Conservation (phyloP, 495 filamentous ascomycete species). For the Lophiostoma macrostomum region DNA sequence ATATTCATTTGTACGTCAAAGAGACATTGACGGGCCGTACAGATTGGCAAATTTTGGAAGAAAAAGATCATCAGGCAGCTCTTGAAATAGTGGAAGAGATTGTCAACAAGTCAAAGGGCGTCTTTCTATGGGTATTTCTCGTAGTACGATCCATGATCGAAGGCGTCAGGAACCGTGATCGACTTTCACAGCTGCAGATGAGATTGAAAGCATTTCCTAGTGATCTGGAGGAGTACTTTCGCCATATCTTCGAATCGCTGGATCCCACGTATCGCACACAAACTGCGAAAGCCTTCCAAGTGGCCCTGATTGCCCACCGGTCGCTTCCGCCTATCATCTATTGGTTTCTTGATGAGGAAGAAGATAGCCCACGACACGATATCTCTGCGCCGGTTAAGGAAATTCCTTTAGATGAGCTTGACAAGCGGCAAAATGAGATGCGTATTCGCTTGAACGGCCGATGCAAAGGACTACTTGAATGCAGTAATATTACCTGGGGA, state of each 20-base stretch:
- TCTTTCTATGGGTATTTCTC: conserved; percentile 38
- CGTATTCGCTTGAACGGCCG: conserved; percentile 7
- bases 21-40: background rate
- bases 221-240: conserved; percentile 25
- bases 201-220: conserved; percentile 17
- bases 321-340: background rate
- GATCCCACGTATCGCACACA: conserved; percentile 8
- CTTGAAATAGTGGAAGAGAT: conserved; percentile 25
- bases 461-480: conserved; percentile 17
- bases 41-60: background rate
- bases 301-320: background rate
- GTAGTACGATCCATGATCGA: conserved; percentile 31
- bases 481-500: background rate
- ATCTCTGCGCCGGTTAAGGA: background rate
- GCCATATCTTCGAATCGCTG: conserved; percentile 15
- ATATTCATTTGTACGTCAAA: conserved; percentile 15
- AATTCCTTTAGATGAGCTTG: background rate
- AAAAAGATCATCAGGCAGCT: background rate
- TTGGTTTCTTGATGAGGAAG: conserved; percentile 14
- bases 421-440: background rate
- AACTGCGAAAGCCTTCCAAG: conserved; percentile 9
- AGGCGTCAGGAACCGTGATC: conserved; percentile 25
- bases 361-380: conserved; percentile 3
- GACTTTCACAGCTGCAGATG: conserved; percentile 12
- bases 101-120: conserved; percentile 28